Conservation (phyloP, 2,329 filamentous ascomycete genomes). For the Claviceps humidiphila region DNA sequence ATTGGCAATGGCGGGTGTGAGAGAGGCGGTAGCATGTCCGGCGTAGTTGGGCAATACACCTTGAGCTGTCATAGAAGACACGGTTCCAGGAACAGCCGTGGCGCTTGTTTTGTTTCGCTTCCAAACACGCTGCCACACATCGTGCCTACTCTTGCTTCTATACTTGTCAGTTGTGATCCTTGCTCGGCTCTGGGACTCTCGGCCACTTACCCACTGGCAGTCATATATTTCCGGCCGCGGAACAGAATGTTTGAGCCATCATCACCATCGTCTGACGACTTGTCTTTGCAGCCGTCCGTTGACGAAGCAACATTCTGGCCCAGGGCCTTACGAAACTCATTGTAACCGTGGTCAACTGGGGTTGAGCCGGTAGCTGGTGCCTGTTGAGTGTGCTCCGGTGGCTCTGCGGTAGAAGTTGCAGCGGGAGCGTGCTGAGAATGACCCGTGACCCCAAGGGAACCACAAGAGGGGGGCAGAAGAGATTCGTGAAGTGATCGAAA, state of each 20-base stretch:
- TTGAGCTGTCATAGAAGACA: conserved; percentile 40
- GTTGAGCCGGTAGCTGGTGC: conserved; percentile 12
- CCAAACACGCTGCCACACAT: conserved; percentile 37
- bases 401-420: conserved; percentile 10
- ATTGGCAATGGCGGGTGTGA: conserved; percentile 31
- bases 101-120: conserved; percentile 39
- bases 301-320: conserved; percentile 2
- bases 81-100: conserved; percentile 29
- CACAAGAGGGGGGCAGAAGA: conserved; percentile 10
- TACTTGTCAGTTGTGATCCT: not conserved
- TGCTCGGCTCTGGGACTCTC: not conserved
- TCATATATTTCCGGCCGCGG: conserved; percentile 20
- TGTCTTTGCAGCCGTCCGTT: conserved; percentile 10
- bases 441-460: conserved; percentile 15
- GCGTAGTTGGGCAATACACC: conserved; percentile 41
- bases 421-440: conserved; percentile 20
- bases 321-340: conserved; percentile 16
- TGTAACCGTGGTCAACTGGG: conserved; percentile 14
- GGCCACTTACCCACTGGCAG: conserved; percentile 18
- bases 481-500: conserved; percentile 10
- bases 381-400: conserved; percentile 10
- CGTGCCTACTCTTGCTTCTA: conserved; percentile 25
- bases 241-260: conserved; percentile 24
- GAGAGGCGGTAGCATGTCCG: conserved; percentile 38
- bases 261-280: conserved; percentile 19